Conservation (phyloP, 2,329 filamentous ascomycete genomes). For the Paecilomyces dactylethromorphus region DNA sequence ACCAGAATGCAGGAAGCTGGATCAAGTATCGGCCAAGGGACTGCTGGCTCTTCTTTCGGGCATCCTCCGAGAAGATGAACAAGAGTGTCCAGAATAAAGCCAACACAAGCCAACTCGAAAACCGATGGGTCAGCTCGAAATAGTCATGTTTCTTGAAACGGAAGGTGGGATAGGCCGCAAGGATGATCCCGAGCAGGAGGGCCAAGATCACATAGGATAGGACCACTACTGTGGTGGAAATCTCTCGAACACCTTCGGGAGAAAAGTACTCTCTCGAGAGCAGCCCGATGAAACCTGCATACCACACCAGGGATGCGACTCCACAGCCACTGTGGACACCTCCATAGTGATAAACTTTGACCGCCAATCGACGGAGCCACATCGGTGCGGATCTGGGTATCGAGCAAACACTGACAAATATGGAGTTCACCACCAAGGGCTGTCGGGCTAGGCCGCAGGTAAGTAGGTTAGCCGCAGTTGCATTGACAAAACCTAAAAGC, state of each 20-base stretch:
- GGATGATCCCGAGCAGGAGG: constrained; percentile 54
- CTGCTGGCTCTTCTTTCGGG: constrained; percentile 26
- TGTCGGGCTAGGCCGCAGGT: constrained; percentile 45
- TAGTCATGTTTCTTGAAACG: constrained; percentile 59
- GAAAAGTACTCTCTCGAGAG: constrained; percentile 27
- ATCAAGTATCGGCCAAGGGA: constrained; percentile 36
- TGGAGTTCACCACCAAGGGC: constrained; percentile 47
- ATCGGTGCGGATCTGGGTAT: constrained; percentile 42
- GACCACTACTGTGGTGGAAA: constrained; percentile 38
- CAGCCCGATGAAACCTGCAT: constrained; percentile 29
- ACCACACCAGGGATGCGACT: constrained; percentile 45
- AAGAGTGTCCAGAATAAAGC: constrained; percentile 60
- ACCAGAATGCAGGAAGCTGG: constrained; percentile 57
- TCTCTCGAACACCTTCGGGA: constrained; percentile 9
- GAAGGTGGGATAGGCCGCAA: constrained; percentile 58
- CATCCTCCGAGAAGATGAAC: constrained; percentile 47
- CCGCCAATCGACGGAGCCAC: constrained; percentile 37
- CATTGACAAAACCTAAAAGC: constrained; percentile 34
- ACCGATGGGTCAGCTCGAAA: constrained; percentile 67
- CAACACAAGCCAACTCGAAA: constrained; percentile 63
- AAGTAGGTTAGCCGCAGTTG: constrained; percentile 40
- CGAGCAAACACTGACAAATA: constrained; percentile 41
- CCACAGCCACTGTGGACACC: constrained; percentile 49
- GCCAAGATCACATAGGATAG: constrained; percentile 53
- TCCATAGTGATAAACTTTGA: constrained; percentile 50